Percentiles rank a stretch among this genome's conserved stretches.
phyloP scores from a whole-genome alignment of 495 filamentous ascomycete genomes.

The Tuber umbilicatum region DNA sequence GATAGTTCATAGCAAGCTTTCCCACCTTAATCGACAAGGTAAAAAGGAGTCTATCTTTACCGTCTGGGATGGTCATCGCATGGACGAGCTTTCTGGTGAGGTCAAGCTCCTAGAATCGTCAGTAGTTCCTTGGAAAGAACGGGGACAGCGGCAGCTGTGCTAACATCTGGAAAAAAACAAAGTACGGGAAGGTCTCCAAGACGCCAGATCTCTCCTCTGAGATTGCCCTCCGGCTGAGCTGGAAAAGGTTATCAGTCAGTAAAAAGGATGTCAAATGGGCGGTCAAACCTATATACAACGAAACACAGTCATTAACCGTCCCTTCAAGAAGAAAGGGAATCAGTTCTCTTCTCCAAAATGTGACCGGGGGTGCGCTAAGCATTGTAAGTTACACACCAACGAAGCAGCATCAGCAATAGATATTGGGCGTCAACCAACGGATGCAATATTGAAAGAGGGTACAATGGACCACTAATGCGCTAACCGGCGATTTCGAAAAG shows the following conservation, averaged over 20 bases:
- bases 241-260: conserved; percentile 73
- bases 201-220: conserved; percentile 76
- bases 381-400: conserved; percentile 58
- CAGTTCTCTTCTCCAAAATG: neutral
- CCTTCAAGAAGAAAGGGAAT: conserved; percentile 61
- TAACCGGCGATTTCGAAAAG: too few species aligned
- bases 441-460: conserved; percentile 75
- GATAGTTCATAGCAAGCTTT: too few species aligned
- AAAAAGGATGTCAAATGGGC: conserved; percentile 88
- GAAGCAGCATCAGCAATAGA: conserved; percentile 78
- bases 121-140: too few species aligned
- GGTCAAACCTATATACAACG: conserved; percentile 84
- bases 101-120: too few species aligned
- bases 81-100: too few species aligned
- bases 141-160: neutral
- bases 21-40: too few species aligned
- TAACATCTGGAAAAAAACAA: conserved; percentile 8
- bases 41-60: too few species aligned
- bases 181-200: conserved; percentile 50
- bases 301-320: conserved; percentile 78
- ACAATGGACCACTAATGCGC: too few species aligned
- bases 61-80: too few species aligned
- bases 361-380: conserved; percentile 21
- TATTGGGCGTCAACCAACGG: conserved; percentile 74
- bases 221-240: conserved; percentile 80